Conservation (phyloP, 1,284 basidiomycete species). For the Rhizoctonia solani region DNA sequence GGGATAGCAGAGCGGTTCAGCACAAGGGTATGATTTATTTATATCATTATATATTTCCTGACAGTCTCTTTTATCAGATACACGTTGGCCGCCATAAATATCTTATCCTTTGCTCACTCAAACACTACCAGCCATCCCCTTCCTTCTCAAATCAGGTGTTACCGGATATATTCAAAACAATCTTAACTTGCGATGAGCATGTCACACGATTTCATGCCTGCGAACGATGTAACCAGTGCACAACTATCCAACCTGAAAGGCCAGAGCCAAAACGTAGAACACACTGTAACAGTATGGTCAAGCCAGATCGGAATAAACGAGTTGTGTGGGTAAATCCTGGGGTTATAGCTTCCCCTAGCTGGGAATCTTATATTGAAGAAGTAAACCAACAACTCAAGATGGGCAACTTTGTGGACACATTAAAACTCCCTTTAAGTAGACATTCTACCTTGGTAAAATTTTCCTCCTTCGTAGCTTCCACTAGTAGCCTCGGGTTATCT, state of each 20-base stretch:
- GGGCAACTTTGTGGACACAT: conserved; percentile 56
- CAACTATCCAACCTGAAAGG: conserved; percentile 44
- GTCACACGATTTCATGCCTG: conserved; percentile 88
- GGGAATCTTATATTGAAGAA: conserved; percentile 62
- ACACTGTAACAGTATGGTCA: conserved; percentile 52
- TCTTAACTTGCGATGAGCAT: conserved; percentile 64
- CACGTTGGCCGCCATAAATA: conserved; percentile 90
- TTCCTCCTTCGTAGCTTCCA: conserved; percentile 76
- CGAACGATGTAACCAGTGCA: conserved; percentile 78
- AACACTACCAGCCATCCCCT: conserved; percentile 57
- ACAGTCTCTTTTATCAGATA: conserved; percentile 55
- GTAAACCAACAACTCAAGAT: conserved; percentile 51
- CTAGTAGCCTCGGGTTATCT: conserved; percentile 55
- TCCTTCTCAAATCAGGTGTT: background rate
- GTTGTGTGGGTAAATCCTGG: conserved; percentile 81
- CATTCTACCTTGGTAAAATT: background rate
- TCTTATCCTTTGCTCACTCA: conserved; percentile 61
- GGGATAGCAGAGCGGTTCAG: conserved; percentile 75
- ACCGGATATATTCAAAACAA: conserved; percentile 50
- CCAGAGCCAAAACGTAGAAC: conserved; percentile 11
- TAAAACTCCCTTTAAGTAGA: conserved; percentile 54
- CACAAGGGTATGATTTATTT: conserved; percentile 53
- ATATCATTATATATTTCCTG: background rate
- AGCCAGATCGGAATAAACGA: conserved; percentile 51
- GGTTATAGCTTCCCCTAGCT: conserved; percentile 62